phyloP scores from a whole-genome alignment of 2,329 filamentous ascomycete species.

The Hypoxylon sp. region DNA sequence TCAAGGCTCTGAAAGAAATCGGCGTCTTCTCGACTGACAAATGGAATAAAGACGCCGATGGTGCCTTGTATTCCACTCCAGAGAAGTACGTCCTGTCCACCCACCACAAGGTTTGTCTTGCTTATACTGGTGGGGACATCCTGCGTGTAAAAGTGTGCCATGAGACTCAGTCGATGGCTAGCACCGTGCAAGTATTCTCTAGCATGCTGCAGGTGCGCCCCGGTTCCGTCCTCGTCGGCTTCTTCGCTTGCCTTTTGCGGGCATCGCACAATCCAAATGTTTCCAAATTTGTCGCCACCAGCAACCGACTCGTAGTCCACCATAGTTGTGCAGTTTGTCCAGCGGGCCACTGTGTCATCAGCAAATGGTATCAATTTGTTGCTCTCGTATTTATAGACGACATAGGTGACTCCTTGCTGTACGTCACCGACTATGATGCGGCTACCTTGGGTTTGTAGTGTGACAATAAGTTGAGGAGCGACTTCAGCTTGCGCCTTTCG shows the following conservation, averaged over 20 bases:
- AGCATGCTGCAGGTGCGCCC: conserved; percentile 91
- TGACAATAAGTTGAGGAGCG: conserved; percentile 86
- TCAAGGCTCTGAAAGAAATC: conserved; percentile 98
- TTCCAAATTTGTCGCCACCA: conserved; percentile 97
- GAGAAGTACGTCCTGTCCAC: conserved; percentile 90
- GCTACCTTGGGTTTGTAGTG: conserved; percentile 89
- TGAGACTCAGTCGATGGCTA: conserved; percentile 84
- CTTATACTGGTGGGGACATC: conserved; percentile 93
- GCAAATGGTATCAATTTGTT: conserved; percentile 94
- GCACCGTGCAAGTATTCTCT: conserved; percentile 91
- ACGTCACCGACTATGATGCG: conserved; percentile 94
- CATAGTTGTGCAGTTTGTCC: conserved; percentile 93
- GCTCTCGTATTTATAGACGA: conserved; percentile 92
- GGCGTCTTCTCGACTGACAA: conserved; percentile 90
- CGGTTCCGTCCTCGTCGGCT: conserved; percentile 91
- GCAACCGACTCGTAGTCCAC: conserved; percentile 97
- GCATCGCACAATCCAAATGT: conserved; percentile 92
- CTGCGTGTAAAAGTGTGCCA: conserved; percentile 91
- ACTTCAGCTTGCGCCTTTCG: conserved; percentile 90
- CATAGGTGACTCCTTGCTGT: conserved; percentile 90
- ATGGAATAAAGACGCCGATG: conserved; percentile 92
- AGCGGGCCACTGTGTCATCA: conserved; percentile 90
- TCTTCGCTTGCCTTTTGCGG: conserved; percentile 89
- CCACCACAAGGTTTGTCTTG: conserved; percentile 90
- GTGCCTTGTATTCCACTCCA: conserved; percentile 97